Evolutionary conservation across 805 yeast species (phyloP).

Genomic region (Pichia sporocuriosa): DNA sequence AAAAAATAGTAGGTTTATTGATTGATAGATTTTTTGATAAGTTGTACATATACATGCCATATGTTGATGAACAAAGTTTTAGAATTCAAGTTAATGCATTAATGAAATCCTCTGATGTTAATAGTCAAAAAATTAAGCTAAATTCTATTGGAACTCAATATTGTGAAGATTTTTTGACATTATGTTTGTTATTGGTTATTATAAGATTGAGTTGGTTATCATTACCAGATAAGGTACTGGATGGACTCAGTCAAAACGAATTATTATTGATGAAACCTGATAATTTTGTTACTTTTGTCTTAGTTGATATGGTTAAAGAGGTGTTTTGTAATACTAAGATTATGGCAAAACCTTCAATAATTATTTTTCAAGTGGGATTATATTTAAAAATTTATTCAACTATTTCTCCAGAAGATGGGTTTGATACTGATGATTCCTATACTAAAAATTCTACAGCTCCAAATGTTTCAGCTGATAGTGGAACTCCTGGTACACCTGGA

Average conservation of each 20-base stretch:
- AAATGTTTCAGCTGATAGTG: constrained; percentile 5
- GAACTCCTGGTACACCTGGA: constrained; percentile 7
- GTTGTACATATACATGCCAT: constrained; percentile 61
- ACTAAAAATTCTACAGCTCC: constrained; percentile 22
- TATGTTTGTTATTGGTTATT: constrained; percentile 47
- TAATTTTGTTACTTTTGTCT: constrained; percentile 34
- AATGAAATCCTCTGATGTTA: constrained; percentile 36
- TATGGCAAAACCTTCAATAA: constrained; percentile 38
- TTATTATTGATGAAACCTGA: constrained; percentile 33
- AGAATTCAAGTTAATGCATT: constrained; percentile 37
- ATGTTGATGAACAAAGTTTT: constrained; percentile 52
- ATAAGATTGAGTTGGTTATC: constrained; percentile 52
- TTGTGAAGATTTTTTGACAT: constrained; percentile 39
- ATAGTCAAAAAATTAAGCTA: constrained; percentile 24
- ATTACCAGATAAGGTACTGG: constrained; percentile 35
- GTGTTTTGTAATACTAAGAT: constrained; percentile 37
- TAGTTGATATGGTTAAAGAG: constrained; percentile 40
- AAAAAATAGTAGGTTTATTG: constrained; percentile 47
- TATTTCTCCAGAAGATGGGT: constrained; percentile 52
- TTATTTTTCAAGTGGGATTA: constrained; percentile 53
- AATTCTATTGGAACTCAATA: constrained; percentile 30
- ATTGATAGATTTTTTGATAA: constrained; percentile 53
- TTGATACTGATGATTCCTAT: constrained; percentile 36
- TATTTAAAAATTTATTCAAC: constrained; percentile 49
- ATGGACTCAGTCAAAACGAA: constrained; percentile 28